Evolutionary conservation across 495 filamentous ascomycete species (phyloP).

Genomic region (Ramalina intermedia): DNA sequence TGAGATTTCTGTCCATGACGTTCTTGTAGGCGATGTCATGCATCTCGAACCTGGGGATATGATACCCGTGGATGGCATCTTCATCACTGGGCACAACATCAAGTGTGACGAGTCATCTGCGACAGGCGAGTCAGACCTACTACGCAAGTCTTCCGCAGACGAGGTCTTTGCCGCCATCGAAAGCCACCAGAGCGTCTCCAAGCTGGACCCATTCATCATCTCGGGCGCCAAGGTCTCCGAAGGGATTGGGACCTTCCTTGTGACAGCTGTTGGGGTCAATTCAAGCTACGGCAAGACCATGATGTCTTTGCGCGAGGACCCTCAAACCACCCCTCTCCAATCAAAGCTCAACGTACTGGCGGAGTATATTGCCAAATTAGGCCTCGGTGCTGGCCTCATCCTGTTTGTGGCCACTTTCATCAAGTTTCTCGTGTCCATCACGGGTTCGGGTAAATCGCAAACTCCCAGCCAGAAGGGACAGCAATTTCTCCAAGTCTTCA

Average conservation of each 20-base stretch:
- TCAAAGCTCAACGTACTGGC: constrained; percentile 83
- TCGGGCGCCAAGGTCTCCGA: constrained; percentile 88
- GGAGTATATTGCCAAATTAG: constrained; percentile 88
- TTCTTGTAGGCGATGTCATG: constrained; percentile 75
- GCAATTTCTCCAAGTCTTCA: constrained; percentile 81
- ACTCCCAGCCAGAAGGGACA: constrained; percentile 51
- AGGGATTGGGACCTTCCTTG: constrained; percentile 73
- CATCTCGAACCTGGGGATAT: constrained; percentile 80
- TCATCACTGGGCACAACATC: constrained; percentile 57
- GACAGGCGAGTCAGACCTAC: constrained; percentile 72
- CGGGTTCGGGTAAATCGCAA: constrained; percentile 34
- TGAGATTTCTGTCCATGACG: constrained; percentile 66
- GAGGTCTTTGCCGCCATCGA: constrained; percentile 74
- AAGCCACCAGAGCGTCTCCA: constrained; percentile 55
- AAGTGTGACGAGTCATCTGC: constrained; percentile 76
- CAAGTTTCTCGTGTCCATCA: constrained; percentile 62
- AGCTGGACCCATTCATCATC: constrained; percentile 87
- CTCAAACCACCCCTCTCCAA: constrained; percentile 88
- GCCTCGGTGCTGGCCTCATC: constrained; percentile 65
- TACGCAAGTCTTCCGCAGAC: constrained; percentile 56
- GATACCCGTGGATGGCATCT: constrained; percentile 65
- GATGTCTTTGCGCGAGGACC: constrained; percentile 82
- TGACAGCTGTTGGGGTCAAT: constrained; percentile 78
- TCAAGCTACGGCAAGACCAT: constrained; percentile 84
- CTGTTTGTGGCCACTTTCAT: constrained; percentile 89